These are phyloP conservation scores for Kodamaea derodonti DNA, from an alignment of 1,139 yeast species.

Conservation along the genomic window DNA sequence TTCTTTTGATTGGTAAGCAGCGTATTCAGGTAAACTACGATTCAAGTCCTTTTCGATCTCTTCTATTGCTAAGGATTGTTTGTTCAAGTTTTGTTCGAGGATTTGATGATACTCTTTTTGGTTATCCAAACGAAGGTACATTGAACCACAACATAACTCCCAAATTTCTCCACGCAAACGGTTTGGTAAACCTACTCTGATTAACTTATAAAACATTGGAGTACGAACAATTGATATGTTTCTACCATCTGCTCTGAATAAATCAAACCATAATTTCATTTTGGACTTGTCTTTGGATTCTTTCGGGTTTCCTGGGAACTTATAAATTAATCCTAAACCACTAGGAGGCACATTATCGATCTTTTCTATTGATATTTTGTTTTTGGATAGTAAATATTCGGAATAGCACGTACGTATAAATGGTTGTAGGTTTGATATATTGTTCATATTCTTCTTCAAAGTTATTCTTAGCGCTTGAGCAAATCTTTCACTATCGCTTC, in stretches of 20 bases:
- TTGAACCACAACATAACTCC: slow-evolving; percentile 89
- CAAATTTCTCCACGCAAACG: slow-evolving; percentile 91
- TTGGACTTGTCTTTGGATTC: slow-evolving; percentile 79
- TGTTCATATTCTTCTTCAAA: slow-evolving; percentile 59
- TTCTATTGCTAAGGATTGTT: slow-evolving; percentile 79
- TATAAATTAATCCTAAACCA: slow-evolving; percentile 78
- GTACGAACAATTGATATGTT: slow-evolving; percentile 73
- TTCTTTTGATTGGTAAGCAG: slow-evolving; percentile 83
- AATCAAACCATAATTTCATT: slow-evolving; percentile 91
- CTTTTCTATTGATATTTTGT: slow-evolving; percentile 43
- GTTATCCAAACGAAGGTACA: slow-evolving; percentile 65
- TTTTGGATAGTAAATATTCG: slow-evolving; percentile 71
- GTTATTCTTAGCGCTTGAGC: slow-evolving; percentile 63
- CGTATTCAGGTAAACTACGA: slow-evolving; percentile 91
- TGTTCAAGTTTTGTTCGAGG: slow-evolving; percentile 54
- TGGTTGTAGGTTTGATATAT: slow-evolving; percentile 58
- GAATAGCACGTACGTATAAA: slow-evolving; percentile 78
- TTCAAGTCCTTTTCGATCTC: slow-evolving; percentile 96
- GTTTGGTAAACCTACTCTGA: slow-evolving; percentile 90
- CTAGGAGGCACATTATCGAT: slow-evolving; percentile 64
- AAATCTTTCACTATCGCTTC: slow-evolving; percentile 77
- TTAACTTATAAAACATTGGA: slow-evolving; percentile 73
- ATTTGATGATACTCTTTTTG: slow-evolving; percentile 56
- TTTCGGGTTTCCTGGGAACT: slow-evolving; percentile 86
- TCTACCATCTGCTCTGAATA: slow-evolving; percentile 78